Base-by-base conservation (phyloP, 257 asterid genomes). In the Craterostigma plantagineum region DNA sequence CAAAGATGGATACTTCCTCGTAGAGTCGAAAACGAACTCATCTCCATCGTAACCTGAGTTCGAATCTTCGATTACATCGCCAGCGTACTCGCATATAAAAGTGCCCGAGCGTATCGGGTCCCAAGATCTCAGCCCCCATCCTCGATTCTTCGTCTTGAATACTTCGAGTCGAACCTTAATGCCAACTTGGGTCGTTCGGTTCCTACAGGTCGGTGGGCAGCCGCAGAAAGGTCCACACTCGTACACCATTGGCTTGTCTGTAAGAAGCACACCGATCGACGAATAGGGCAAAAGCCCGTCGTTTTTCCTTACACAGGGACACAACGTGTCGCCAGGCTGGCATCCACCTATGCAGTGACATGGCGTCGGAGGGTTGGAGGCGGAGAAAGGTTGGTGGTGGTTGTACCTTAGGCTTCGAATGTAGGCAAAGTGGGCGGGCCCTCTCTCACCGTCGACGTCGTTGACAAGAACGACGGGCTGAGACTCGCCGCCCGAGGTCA, bases 41-140 rank as follows among this genome's bases (percentile, higher is more conserved):
- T 71, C 86, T 40, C 52, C 58, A 2, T 60, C 85, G 40, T 40
- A 61, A 38, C 55, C 76, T 49, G 46, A 52, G 41, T 69, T 78
- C 3, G 38, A 35, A 9, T 11, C 57, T 38, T 70, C 71, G 42
- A 76, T 50, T 16, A 68, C 50, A 56, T 87, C 98, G 18, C 98
- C 98, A 0, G 86, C 91, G 58, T 74, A 83, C 68, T 79, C 98
- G 34, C 93, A 87, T 17, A 87, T 67, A 64, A 74, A 87, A 16
- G 61, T 56, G 12, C 98, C 98, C 0, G 75, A 73, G 16, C 93
- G 93, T 18, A 87, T 83, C 11, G 93, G 83, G 45, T 87, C 95
- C 98, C 93, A 87, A 0, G 98, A 87, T 66, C 95, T 79, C 16
- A 87, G 98, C 38, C 95, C 98, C 98, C 98, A 87, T 7, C 95